phyloP scores from a whole-genome alignment of 2,329 filamentous ascomycete species.

The Xylaria sp. region DNA sequence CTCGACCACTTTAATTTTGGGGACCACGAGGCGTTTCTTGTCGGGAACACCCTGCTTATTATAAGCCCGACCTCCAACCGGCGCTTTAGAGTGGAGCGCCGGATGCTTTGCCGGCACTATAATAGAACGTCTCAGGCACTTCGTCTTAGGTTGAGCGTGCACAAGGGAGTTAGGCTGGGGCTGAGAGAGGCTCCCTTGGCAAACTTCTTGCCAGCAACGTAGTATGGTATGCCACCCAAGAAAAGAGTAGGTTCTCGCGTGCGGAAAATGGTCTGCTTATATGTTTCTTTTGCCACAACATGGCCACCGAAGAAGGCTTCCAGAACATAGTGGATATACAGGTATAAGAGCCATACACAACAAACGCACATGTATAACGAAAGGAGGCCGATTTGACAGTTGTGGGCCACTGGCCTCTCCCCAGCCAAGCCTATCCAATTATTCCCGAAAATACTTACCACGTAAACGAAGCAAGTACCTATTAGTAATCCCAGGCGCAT shows the following conservation, averaged over 20 bases:
- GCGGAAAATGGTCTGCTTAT: not conserved
- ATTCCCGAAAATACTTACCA: constrained; percentile 25
- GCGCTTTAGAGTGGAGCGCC: constrained; percentile 30
- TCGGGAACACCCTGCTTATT: constrained; percentile 29
- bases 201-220: not conserved
- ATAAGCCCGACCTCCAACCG: constrained; percentile 22
- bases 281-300: not conserved
- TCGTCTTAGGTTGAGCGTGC: constrained; percentile 1
- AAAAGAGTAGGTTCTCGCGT: not conserved
- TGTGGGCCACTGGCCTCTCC: constrained; percentile 10
- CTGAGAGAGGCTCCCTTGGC: constrained; percentile 5
- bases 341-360: not conserved
- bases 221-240: not conserved
- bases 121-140: constrained; percentile 10
- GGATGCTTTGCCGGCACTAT: constrained; percentile 34
- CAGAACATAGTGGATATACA: not conserved
- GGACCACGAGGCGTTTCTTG: constrained; percentile 21
- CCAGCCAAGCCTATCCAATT: constrained; percentile 28
- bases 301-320: not conserved
- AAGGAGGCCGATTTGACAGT: not conserved
- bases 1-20: constrained; percentile 13
- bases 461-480: not conserved
- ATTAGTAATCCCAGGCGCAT: constrained; percentile 33
- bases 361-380: not conserved
- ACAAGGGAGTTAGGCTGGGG: constrained; percentile 8